Percentiles rank a stretch among this genome's conserved stretches.
Conservation (phyloP, 192 early-diverging fungal species). For the Coemansia furcata region DNA sequence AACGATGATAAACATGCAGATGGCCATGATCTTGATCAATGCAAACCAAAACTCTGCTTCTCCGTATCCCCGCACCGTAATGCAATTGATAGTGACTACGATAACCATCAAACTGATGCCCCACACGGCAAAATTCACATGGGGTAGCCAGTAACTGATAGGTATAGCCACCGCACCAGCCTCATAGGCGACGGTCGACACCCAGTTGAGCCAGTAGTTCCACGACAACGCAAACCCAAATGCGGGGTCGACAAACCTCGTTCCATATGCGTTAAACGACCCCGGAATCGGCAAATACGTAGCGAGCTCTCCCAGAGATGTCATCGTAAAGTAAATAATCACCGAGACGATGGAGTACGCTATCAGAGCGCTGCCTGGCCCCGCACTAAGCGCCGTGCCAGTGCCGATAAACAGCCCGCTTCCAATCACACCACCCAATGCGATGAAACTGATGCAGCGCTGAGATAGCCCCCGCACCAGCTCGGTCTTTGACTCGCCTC, state of each 20-base stretch:
- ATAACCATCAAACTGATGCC: slow-evolving; percentile 51
- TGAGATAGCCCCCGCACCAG: slow-evolving; percentile 8
- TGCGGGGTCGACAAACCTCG: slow-evolving; percentile 73
- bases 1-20: slow-evolving; percentile 73
- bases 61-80: slow-evolving; percentile 71
- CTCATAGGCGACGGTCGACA: slow-evolving; percentile 67
- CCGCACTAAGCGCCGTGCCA: slow-evolving; percentile 66
- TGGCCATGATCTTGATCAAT: slow-evolving; percentile 75
- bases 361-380: slow-evolving; percentile 69
- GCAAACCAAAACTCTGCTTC: slow-evolving; percentile 80
- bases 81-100: slow-evolving; percentile 64
- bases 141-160: slow-evolving; percentile 60
- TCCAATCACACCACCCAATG: slow-evolving; percentile 69
- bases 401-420: slow-evolving; percentile 81
- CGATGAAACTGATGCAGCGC: slow-evolving; percentile 60
- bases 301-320: slow-evolving; percentile 77
- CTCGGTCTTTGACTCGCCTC: neutral
- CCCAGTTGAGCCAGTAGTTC: slow-evolving; percentile 64
- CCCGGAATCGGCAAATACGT: slow-evolving; percentile 74
- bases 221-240: slow-evolving; percentile 64
- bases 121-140: slow-evolving; percentile 29
- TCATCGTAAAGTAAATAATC: slow-evolving; percentile 66
- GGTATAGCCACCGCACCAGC: slow-evolving; percentile 72
- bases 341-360: slow-evolving; percentile 64
- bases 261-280: slow-evolving; percentile 69